Evolutionary conservation across 306 rosid genomes (phyloP).

Genomic region (Senna siamea): DNA sequence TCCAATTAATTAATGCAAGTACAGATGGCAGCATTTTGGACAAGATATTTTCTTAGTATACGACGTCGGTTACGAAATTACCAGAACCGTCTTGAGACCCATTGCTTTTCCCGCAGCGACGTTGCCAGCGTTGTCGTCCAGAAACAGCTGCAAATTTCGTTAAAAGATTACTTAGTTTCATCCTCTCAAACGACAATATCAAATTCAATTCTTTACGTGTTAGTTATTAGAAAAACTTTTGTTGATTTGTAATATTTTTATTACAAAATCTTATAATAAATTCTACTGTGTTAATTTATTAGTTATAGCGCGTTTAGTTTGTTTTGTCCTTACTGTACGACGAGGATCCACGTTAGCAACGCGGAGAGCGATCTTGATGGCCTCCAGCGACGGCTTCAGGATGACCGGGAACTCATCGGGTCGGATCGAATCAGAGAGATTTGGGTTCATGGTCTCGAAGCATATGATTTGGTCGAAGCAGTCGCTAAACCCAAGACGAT

Average conservation of each 20-base stretch:
- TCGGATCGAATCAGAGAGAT: constrained; percentile 56
- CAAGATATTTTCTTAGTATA: not conserved
- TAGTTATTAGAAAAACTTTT: no score
- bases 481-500: constrained; percentile 60
- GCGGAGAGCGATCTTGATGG: constrained; percentile 59
- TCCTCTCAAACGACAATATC: no score
- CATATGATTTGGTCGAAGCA: constrained; percentile 81
- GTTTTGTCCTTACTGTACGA: constrained; percentile 55
- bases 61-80: not conserved
- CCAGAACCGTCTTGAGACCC: constrained; percentile 1
- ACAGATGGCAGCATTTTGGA: not conserved
- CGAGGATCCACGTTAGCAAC: constrained; percentile 68
- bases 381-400: constrained; percentile 78
- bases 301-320: no score
- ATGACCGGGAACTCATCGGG: constrained; percentile 77
- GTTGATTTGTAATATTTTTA: no score
- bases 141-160: not conserved
- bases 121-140: not conserved
- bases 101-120: constrained; percentile 1
- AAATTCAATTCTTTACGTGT: no score
- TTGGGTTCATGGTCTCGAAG: constrained; percentile 89
- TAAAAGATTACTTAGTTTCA: no score
- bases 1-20: not conserved
- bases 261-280: not conserved
- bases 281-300: not conserved